These are phyloP conservation scores for Ceratonia siliqua DNA, from an alignment of 306 rosid genomes.

Conservation along the genomic window DNA sequence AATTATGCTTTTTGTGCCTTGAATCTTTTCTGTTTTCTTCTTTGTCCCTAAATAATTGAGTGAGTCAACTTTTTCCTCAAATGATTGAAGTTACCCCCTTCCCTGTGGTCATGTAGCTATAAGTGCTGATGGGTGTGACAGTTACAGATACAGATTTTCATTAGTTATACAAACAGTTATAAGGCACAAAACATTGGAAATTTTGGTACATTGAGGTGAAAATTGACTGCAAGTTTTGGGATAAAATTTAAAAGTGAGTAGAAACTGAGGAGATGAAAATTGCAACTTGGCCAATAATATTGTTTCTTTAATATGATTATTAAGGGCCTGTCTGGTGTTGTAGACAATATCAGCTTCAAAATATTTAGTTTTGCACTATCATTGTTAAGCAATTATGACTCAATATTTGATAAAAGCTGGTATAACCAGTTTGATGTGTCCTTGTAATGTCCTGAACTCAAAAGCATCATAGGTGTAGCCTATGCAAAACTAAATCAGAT, in stretches of 20 bases:
- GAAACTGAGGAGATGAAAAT: not conserved
- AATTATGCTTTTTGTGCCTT: not conserved
- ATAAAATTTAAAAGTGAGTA: constrained; percentile 11
- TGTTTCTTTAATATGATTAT: not conserved
- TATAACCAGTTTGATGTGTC: constrained; percentile 12
- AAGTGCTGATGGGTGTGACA: not conserved
- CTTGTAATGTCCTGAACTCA: constrained; percentile 1
- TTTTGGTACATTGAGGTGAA: not conserved
- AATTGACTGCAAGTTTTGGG: not conserved
- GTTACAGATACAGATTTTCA: constrained; percentile 1
- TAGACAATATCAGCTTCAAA: constrained; percentile 16
- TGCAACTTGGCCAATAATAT: not conserved
- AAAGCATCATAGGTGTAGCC: not conserved
- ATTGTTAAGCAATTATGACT: not conserved
- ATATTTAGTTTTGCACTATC: not conserved
- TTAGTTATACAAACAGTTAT: not conserved
- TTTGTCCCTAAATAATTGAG: not conserved
- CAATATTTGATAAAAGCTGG: not conserved
- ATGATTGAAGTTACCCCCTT: not conserved
- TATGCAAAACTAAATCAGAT: not conserved
- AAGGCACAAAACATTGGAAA: not conserved
- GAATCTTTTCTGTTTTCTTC: not conserved
- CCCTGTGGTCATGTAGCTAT: not conserved
- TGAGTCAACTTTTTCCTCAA: not conserved
- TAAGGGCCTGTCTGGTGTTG: not conserved